Base-by-base conservation (phyloP, 371 early-diverging fungal species). In the Chytridium lagenaria region DNA sequence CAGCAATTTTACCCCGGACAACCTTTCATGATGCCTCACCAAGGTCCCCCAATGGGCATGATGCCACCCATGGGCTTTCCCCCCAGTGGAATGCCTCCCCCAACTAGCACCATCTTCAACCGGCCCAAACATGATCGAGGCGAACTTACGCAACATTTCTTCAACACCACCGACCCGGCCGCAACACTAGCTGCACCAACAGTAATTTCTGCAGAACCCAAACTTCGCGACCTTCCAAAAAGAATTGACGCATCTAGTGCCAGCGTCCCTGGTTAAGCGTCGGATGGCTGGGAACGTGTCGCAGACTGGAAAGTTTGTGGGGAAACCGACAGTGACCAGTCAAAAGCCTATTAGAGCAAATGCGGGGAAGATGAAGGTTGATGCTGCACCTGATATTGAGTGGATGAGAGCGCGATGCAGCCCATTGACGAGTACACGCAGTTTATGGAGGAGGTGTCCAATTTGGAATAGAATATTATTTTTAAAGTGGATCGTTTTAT, bases 171-270 rank as follows among this genome's bases (percentile, higher is more conserved):
- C 55, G 23, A 22, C 5, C 26, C 55, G 12, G n/a, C 12, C n/a
- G 61, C 7, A 34, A 34, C 7, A 16, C 34, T 34, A 7, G 12
- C 61, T 7, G 70, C 77, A 2, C 59, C 76, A 5, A 38, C 72
- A n/a, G 75, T 77, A 12, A 78, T 78, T 33, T 50, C 77, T 40
- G 81, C 77, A 19, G 81, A 73, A 16, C 81, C 81, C 1, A 36
- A 71, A 30, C 55, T 81, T 51, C 74, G 81, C n/a, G 79, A 81
- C 51, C n/a, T 67, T 81, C 67, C 78, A 78, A 39, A 75, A 78
- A 37, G 81, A 81, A 67, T 66, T 76, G 50, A 76, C 71, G n/a
- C 65, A 72, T 19, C 64, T 81, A 28, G 76, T 81, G 12, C 81
- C 81, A 23, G 49, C 76, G 5, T 30, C 68, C 1, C 59, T 80